These are phyloP conservation scores for Raffaelea albimanens DNA, from an alignment of 2,329 filamentous ascomycete genomes.

Conservation along the genomic window DNA sequence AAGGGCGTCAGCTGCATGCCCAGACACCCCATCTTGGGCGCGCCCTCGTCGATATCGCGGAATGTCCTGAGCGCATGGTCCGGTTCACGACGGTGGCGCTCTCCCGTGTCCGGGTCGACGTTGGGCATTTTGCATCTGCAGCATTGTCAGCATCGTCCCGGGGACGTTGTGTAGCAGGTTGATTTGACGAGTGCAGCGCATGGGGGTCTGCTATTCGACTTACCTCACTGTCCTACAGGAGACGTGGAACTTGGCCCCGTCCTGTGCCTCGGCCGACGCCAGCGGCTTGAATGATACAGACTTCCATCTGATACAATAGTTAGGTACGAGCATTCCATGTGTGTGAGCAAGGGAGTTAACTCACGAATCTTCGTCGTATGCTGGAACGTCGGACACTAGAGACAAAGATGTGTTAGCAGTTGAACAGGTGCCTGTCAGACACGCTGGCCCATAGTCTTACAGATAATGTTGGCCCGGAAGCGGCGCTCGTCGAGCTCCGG, in stretches of 20 bases:
- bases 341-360: not conserved
- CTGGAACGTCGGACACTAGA: constrained; percentile 40
- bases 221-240: constrained; percentile 57
- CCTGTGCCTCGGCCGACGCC: constrained; percentile 32
- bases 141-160: no score
- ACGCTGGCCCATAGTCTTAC: constrained; percentile 24
- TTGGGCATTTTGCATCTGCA: constrained; percentile 59
- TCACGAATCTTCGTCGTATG: constrained; percentile 55
- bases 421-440: not conserved
- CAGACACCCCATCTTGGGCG: constrained; percentile 45
- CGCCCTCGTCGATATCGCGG: constrained; percentile 51
- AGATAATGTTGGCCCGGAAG: constrained; percentile 65
- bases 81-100: constrained; percentile 45
- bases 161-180: no score
- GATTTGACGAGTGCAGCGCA: no score
- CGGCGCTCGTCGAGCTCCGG: constrained; percentile 49
- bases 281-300: constrained; percentile 42
- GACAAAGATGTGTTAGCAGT: not conserved
- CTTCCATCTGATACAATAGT: constrained; percentile 41
- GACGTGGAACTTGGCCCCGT: constrained; percentile 37
- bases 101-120: constrained; percentile 52
- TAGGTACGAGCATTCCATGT: not conserved
- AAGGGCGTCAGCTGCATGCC: constrained; percentile 59
- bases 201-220: constrained; percentile 11
- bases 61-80: constrained; percentile 48